Conservation (phyloP, 495 filamentous ascomycete genomes). For the Cetradonia linearis region DNA sequence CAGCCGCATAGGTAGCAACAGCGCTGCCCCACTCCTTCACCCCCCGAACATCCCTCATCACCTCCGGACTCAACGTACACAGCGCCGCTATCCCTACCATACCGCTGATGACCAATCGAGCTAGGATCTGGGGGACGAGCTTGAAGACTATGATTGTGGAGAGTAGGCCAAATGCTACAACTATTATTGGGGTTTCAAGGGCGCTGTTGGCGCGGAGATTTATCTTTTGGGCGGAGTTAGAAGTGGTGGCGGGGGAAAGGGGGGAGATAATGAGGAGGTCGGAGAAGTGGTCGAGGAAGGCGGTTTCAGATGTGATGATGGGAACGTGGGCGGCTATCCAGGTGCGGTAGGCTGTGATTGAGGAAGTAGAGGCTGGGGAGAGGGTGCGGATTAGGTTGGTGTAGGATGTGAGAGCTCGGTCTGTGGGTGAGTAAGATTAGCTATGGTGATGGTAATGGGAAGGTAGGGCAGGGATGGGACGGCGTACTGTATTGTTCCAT, state of each 20-base stretch:
- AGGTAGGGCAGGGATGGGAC: neutral
- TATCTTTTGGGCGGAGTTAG: neutral
- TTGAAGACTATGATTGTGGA: conserved; percentile 51
- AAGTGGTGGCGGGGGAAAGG: neutral
- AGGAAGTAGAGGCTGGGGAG: conserved; percentile 42
- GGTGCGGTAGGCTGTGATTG: conserved; percentile 52
- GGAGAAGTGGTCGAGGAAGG: conserved; percentile 52
- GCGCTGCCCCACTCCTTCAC: conserved; percentile 9
- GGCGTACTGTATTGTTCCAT: conserved; percentile 73
- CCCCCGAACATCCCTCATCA: conserved; percentile 9
- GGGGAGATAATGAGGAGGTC: conserved; percentile 55
- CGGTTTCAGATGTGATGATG: conserved; percentile 54
- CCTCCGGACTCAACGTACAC: conserved; percentile 17
- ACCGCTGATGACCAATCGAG: conserved; percentile 22
- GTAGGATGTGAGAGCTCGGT: conserved; percentile 60
- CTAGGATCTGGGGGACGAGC: conserved; percentile 33
- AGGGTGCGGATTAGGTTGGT: conserved; percentile 49
- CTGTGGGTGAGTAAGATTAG: conserved; percentile 32
- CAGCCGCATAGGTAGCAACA: conserved; percentile 18
- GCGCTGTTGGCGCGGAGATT: conserved; percentile 14
- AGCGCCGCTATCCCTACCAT: conserved; percentile 19
- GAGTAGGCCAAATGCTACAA: conserved; percentile 45
- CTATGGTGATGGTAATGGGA: no score
- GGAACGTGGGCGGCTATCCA: conserved; percentile 56
- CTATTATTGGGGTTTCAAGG: conserved; percentile 37